Base-by-base conservation (phyloP, 768 basidiomycete genomes). In the Cystofilobasidium capitatum region DNA sequence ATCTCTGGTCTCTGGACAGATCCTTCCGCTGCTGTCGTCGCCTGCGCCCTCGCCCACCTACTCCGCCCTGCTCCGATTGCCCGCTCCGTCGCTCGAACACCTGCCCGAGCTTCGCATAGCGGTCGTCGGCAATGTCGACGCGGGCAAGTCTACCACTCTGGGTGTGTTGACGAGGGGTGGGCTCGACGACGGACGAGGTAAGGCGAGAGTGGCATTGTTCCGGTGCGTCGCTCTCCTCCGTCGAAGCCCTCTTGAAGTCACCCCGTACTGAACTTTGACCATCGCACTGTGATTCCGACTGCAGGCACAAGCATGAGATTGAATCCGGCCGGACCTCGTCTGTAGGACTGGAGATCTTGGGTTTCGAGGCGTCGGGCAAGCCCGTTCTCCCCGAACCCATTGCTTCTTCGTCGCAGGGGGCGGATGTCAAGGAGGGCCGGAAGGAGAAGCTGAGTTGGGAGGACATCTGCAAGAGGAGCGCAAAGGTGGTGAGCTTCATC, bases 321-420 rank as follows among this genome's bases (percentile, higher is more conserved):
- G 96, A 64, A 47, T 47, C 29, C 24, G 62, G 94, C 8, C 81
- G 96, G 60, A 99, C 96, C 0, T 91, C 89, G 29, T 91, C 88
- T 69, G 90, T 98, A 49, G 96, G 96, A 26, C 93, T 96, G 87
- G 96, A 99, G 89, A 94, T 96, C 64, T 80, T 97, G 14, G 93
- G 93, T 0, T 97, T 94, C 72, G 85, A 83, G 22, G 83, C 85
- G 3, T 81, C 82, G 29, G 91, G 92, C 16, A 78, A 81, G 45
- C 86, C 91, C 12, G 87, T 96, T 72, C 80, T 94, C 20, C 91
- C 92, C 31, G 62, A 31, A 10, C 33, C 36, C 47, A 45, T 49
- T 29, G 26, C 51, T 13, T 47, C 61, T 39, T 14, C 42, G 8
- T 24, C 37, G 31, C 29, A 42, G 36, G 64, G 42, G 24, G 62